Evolutionary conservation across 108 stramenopile genomes (phyloP), one percentile per base, ranked within the genome.

Genomic region (Nitzschia sp.): DNA sequence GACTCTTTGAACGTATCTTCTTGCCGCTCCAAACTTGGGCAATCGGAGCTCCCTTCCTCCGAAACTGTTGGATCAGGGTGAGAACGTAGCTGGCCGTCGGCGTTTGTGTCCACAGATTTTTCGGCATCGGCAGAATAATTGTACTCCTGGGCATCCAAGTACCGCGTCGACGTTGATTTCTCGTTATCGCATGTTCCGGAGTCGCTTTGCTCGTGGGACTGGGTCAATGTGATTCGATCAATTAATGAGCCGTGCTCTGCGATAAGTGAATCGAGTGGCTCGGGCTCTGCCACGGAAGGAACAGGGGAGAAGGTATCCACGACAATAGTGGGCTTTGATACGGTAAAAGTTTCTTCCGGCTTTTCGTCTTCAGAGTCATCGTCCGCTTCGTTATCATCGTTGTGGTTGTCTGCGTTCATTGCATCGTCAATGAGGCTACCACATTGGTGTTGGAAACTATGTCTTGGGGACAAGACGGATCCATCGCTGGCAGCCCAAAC

Each of bases 401-500:
- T 42, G 9, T 42, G 9, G 13, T 13, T 42, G 38, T 6, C 38
- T 9, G 38, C 38, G 9, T 13, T 9, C 13, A 42, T 13, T 42
- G 38, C 13, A n/a, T n/a, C n/a, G n/a, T n/a, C n/a, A n/a, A n/a
- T n/a, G n/a, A n/a, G n/a, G n/a, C n/a, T n/a, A n/a, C n/a, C n/a
- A n/a, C n/a, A n/a, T n/a, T n/a, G n/a, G n/a, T n/a, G n/a, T n/a
- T n/a, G n/a, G n/a, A n/a, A n/a, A n/a, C n/a, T n/a, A 46, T 42
- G 61, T 1, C 25, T 36, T 1, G 42, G 36, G 0, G 61, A 62
- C n/a, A 11, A 19, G 3, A 46, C 38, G 24, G 42, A 45, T 3
- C n/a, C 23, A 23, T 62, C 61, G 26, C 61, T 62, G 8, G 61
- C 61, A 25, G 61, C 61, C 61, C 61, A 62, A 45, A 62, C 61